A percentile compares a stretch with the other conserved stretches of the same genome.
phyloP scores from a whole-genome alignment of 495 filamentous ascomycete genomes.

The Neurospora sp. region DNA sequence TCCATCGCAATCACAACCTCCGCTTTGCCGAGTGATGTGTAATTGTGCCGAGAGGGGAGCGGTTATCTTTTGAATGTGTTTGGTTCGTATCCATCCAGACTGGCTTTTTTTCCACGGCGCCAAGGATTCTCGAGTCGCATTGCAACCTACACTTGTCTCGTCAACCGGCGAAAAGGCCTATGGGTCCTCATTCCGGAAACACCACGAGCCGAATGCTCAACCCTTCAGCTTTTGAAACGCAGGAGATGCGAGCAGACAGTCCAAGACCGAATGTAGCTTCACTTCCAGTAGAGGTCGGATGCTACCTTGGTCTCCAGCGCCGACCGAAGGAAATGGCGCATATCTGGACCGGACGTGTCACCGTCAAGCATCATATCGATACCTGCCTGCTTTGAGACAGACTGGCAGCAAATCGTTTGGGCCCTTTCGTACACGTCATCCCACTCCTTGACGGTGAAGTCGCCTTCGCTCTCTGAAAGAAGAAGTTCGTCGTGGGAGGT shows the following conservation, averaged over 20 bases:
- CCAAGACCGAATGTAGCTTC: constrained; percentile 9
- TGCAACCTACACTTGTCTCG: neutral
- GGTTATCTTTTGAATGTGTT: neutral
- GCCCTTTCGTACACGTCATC: constrained; percentile 57
- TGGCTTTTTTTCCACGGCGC: neutral
- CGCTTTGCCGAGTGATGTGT: neutral
- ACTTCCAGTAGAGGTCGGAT: constrained; percentile 52
- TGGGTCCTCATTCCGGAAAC: neutral
- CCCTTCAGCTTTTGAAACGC: neutral
- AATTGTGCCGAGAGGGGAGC: neutral
- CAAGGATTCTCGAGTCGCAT: neutral
- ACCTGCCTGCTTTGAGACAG: constrained; percentile 27
- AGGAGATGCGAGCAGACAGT: neutral
- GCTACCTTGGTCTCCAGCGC: constrained; percentile 49
- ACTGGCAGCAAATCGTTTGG: constrained; percentile 49
- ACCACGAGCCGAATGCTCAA: neutral
- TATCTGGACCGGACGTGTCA: constrained; percentile 25
- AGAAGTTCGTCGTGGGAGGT: constrained; percentile 64
- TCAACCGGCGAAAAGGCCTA: neutral
- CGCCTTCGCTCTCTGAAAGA: constrained; percentile 70
- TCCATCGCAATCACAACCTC: neutral
- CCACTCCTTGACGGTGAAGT: constrained; percentile 70
- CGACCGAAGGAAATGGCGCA: constrained; percentile 54
- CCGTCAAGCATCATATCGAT: constrained; percentile 38
- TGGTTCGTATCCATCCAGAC: neutral